phyloP scores from a whole-genome alignment of 129 eudicot species.

The Lactuca saligna region DNA sequence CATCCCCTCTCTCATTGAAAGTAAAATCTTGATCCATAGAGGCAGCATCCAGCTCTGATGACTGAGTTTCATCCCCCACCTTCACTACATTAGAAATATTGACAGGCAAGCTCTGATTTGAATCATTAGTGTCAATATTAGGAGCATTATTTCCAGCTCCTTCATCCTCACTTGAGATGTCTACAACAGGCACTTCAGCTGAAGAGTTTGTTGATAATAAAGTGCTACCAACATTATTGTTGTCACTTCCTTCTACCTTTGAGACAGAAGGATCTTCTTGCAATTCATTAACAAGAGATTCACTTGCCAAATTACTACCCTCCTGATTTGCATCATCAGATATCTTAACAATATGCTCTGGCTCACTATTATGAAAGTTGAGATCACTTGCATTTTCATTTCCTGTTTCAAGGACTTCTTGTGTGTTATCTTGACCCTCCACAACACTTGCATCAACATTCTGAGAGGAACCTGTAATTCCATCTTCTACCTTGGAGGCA shows the following conservation, averaged over 20 bases:
- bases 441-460: constrained; percentile 22
- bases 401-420: constrained; percentile 26
- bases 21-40: constrained; percentile 30
- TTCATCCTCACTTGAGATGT: constrained; percentile 18
- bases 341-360: neutral
- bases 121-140: constrained; percentile 9
- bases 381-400: constrained; percentile 25
- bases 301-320: neutral
- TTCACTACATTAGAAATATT: neutral
- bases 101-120: neutral
- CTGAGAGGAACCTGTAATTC: constrained; percentile 23
- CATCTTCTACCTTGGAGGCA: constrained; percentile 29
- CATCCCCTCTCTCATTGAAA: constrained; percentile 19
- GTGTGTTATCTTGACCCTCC: neutral
- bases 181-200: constrained; percentile 34
- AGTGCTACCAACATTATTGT: constrained; percentile 18
- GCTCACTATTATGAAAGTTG: too few relatives aligned
- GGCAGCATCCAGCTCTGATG: constrained; percentile 14
- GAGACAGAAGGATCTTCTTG: neutral
- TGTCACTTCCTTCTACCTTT: constrained; percentile 26
- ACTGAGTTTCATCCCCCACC: constrained; percentile 18
- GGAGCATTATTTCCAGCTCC: constrained; percentile 23
- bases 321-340: constrained; percentile 2
- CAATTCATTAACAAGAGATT: neutral
- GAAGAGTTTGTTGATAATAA: constrained; percentile 20